phyloP scores from a whole-genome alignment of 208 protist genomes.

The Crithidia sp. region DNA sequence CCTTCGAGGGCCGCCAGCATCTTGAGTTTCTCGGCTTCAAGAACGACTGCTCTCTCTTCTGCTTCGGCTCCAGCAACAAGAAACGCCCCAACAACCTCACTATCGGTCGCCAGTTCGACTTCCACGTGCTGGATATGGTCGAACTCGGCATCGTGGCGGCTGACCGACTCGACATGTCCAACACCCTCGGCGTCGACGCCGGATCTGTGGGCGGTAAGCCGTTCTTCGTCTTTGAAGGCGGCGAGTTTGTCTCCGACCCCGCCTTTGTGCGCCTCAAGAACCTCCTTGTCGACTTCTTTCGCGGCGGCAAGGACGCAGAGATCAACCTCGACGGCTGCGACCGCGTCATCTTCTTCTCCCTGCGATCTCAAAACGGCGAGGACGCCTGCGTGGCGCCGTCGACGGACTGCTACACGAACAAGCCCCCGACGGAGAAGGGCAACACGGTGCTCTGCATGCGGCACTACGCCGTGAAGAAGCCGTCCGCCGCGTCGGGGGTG shows the following conservation, averaged over 20 bases:
- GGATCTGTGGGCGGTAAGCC: constrained; percentile 82
- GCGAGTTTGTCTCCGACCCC: constrained; percentile 74
- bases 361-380: constrained; percentile 72
- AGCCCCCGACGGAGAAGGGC: constrained; percentile 49
- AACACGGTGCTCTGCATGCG: constrained; percentile 82
- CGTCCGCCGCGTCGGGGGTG: constrained; percentile 50
- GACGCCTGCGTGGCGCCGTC: constrained; percentile 78
- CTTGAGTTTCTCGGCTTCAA: constrained; percentile 92
- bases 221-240: constrained; percentile 89
- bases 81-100: constrained; percentile 91
- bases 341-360: constrained; percentile 79
- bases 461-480: constrained; percentile 83
- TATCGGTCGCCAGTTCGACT: constrained; percentile 89
- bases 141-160: constrained; percentile 85
- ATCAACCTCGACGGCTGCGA: constrained; percentile 84
- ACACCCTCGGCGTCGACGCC: constrained; percentile 51
- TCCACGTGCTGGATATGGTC: constrained; percentile 91
- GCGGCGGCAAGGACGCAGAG: constrained; percentile 64
- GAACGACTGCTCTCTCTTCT: constrained; percentile 93
- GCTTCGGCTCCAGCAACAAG: constrained; percentile 86
- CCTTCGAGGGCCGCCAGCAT: constrained; percentile 86
- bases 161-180: constrained; percentile 72
- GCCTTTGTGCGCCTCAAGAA: constrained; percentile 81
- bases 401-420: constrained; percentile 72
- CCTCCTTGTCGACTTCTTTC: constrained; percentile 88